phyloP scores from a whole-genome alignment of 2,329 filamentous ascomycete genomes.

The Karstenula rhodostoma region DNA sequence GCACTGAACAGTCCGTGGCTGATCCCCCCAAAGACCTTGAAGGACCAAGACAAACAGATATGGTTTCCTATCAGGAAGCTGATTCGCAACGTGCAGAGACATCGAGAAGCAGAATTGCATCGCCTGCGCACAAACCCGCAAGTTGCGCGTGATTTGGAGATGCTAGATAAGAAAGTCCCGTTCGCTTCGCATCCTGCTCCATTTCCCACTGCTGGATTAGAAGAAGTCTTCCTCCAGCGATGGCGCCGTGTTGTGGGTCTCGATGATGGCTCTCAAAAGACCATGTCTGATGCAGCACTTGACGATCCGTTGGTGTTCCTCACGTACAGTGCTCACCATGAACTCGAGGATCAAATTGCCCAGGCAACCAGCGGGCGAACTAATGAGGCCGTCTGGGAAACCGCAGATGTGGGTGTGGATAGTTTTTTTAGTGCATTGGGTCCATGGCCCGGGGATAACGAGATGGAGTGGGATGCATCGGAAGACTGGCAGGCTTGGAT shows the following conservation, averaged over 20 bases:
- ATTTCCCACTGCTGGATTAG: background rate
- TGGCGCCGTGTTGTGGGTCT: background rate
- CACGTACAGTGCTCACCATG: constrained; percentile 1
- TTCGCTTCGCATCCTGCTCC: constrained; percentile 3
- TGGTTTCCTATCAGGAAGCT: constrained; percentile 48
- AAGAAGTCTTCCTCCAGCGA: background rate
- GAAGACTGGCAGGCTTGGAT: constrained; percentile 9
- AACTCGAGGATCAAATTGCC: background rate
- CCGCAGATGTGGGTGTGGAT: background rate
- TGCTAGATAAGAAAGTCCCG: constrained; percentile 26
- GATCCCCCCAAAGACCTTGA: constrained; percentile 45
- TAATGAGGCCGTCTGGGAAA: background rate
- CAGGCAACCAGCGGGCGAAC: background rate
- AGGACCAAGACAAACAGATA: constrained; percentile 43
- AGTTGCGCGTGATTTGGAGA: constrained; percentile 31
- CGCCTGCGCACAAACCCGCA: constrained; percentile 37
- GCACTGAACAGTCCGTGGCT: constrained; percentile 50
- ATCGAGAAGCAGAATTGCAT: constrained; percentile 44
- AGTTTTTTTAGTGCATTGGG: background rate
- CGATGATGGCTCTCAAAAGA: background rate
- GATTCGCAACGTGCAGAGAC: constrained; percentile 38
- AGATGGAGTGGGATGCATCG: background rate
- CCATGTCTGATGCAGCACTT: background rate
- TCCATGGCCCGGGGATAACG: background rate
- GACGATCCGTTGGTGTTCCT: constrained; percentile 3